Evolutionary conservation across 345 rosid species (phyloP), one percentile per base, ranked within the genome.

Genomic region (Dimocarpus longan): DNA sequence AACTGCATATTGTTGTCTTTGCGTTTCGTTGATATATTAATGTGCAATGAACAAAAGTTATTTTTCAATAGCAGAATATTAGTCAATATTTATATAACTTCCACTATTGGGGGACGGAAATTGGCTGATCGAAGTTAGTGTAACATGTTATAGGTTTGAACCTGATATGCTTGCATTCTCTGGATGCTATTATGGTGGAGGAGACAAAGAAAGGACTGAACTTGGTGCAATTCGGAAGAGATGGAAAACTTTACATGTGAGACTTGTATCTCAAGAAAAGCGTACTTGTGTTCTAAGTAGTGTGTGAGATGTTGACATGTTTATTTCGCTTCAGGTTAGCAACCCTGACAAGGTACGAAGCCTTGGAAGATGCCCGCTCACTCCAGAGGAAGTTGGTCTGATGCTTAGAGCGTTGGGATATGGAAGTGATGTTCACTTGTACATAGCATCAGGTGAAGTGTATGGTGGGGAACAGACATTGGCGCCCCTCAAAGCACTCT

Each of bases 91-190:
- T 32, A 3, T 32, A 32, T 1, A 2, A 32, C 37, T 54, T 26
- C 28, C 28, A 54, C 22, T n/a, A 19, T 54, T 8, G 5, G 24
- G 42, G 15, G 15, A 22, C 52, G 65, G 26, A 28, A 44, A 10
- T 32, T 63, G 22, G 52, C 22, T 74, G n/a, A 81, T 78, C 22
- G 54, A 50, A 54, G 54, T 73, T 56, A 22, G 73, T 42, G 39
- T 68, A 62, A 71, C 63, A 75, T 74, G 74, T 37, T n/a, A n/a
- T 78, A 95, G 98, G 88, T 95, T 93, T 63, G 99, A 95, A 80
- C 89, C 95, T 79, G 99, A 95, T 82, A 95, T 95, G 98, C 91
- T 95, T 64, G 99, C 99, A 44, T 95, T 95, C 90, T 93, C 98
- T 69, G 96, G 98, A 78, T 93, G 99, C 79, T 85, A 95, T 83